Evolutionary conservation across 179 eudicot genomes (phyloP), one percentile per base, ranked within the genome.

Genomic region (Camellia oleifera): DNA sequence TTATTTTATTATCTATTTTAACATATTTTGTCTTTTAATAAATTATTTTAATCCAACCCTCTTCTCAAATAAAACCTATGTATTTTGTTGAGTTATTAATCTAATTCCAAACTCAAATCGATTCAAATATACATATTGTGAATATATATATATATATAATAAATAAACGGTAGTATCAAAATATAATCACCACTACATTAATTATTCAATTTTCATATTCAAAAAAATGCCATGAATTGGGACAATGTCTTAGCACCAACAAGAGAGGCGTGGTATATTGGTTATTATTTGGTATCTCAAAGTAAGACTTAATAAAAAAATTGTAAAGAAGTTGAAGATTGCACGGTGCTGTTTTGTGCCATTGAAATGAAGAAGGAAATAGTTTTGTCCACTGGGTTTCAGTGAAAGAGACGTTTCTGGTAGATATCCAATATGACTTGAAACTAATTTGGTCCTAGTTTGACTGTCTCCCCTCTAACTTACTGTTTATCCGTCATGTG

Each of bases 381-480:
- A 77, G 15, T 77, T 40, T 8, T 42, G 62, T n/a, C 54, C 80
- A 77, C 44, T 66, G 20, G 64, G 53, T 52, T 32, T 32, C 40
- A 1, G 2, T 4, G 79, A 67, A 42, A 77, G 74, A 42, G 80
- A 77, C 58, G 53, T 67, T 52, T 77, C 71, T 32, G 78, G 58
- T 76, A 44, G 32, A 26, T 26, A 32, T 42, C 74, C 80, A 77
- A 50, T 17, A 50, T 10, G 50, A 23, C 10, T 1, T 52, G 26
- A 15, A 52, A 52, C 40, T 62, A 17, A 48, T 56, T 20, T 52
- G 63, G 40, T 46, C 17, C 53, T 45, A 7, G 7, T 14, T 48
- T 76, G 71, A 50, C 48, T 50, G 32, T 46, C 52, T 44, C 53
- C 73, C 15, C 23, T 14, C 42, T 2, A 48, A 69, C 7, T 14